Conservation (phyloP, 164 flowering plant species). For the Macadamia tetraphylla region DNA sequence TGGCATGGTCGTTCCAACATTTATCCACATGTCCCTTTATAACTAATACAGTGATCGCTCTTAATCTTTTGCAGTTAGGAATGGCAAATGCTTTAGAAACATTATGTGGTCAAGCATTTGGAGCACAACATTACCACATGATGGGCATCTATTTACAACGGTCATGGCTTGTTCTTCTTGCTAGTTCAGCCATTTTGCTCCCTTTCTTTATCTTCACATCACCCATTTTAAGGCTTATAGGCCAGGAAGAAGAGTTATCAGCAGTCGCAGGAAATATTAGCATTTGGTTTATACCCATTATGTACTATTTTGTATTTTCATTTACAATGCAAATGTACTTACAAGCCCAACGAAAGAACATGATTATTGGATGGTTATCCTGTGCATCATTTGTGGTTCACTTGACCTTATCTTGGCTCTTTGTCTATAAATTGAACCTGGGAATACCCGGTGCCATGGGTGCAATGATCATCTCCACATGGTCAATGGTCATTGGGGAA, state of each 20-base stretch:
- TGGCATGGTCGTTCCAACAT: no score
- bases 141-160: constrained; percentile 11
- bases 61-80: constrained; percentile 12
- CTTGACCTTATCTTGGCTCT: constrained; percentile 35
- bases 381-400: constrained; percentile 24
- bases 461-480: constrained; percentile 25
- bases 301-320: constrained; percentile 21
- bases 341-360: constrained; percentile 45
- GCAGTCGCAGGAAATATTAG: constrained; percentile 24
- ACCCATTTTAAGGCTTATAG: constrained; percentile 19
- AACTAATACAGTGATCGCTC: no score
- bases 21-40: no score
- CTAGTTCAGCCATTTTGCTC: constrained; percentile 11
- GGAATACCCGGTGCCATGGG: constrained; percentile 40
- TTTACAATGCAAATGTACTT: constrained; percentile 38
- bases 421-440: constrained; percentile 19
- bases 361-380: constrained; percentile 29
- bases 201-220: constrained; percentile 23
- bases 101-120: constrained; percentile 40
- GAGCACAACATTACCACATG: constrained; percentile 33
- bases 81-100: constrained; percentile 30
- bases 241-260: constrained; percentile 27
- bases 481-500: constrained; percentile 25
- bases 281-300: constrained; percentile 37
- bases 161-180: constrained; percentile 28